Conservation (phyloP, 441 rosid species). For the Bruguiera hainesii region DNA sequence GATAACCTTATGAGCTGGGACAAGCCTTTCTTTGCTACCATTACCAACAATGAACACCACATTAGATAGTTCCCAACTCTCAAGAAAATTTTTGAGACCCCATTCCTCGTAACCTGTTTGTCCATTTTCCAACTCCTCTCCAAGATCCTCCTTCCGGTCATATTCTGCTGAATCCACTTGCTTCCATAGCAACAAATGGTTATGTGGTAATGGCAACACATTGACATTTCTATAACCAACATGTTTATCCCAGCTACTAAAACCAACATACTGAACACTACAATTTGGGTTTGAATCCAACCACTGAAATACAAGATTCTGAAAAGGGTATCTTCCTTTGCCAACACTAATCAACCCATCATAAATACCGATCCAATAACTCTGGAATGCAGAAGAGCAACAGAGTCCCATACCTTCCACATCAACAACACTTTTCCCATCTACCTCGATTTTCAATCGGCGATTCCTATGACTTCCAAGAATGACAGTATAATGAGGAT, state of each 20-base stretch:
- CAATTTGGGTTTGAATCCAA: conserved; percentile 82
- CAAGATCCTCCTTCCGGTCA: conserved; percentile 44
- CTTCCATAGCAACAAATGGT: conserved; percentile 82
- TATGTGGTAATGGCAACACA: conserved; percentile 76
- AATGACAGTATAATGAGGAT: conserved; percentile 95
- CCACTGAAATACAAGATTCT: conserved; percentile 92
- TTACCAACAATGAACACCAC: conserved; percentile 62
- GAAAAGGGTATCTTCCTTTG: conserved; percentile 94
- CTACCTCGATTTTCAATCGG: conserved; percentile 86
- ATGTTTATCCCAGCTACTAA: conserved; percentile 98
- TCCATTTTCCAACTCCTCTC: conserved; percentile 48
- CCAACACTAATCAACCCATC: conserved; percentile 94
- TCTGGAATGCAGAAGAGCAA: conserved; percentile 75
- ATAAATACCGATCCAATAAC: conserved; percentile 94
- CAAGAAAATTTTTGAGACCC: conserved; percentile 82
- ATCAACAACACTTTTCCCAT: conserved; percentile 85
- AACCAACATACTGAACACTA: conserved; percentile 81
- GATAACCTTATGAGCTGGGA: conserved; percentile 89
- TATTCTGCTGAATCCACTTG: conserved; percentile 67
- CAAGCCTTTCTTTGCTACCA: conserved; percentile 57
- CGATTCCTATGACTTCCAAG: conserved; percentile 93
- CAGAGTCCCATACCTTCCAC: conserved; percentile 74
- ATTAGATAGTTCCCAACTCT: conserved; percentile 81
- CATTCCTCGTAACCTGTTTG: conserved; percentile 49
- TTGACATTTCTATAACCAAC: conserved; percentile 96